Conservation (phyloP, 441 rosid genomes). For the Pelargonium cotyledonis region DNA sequence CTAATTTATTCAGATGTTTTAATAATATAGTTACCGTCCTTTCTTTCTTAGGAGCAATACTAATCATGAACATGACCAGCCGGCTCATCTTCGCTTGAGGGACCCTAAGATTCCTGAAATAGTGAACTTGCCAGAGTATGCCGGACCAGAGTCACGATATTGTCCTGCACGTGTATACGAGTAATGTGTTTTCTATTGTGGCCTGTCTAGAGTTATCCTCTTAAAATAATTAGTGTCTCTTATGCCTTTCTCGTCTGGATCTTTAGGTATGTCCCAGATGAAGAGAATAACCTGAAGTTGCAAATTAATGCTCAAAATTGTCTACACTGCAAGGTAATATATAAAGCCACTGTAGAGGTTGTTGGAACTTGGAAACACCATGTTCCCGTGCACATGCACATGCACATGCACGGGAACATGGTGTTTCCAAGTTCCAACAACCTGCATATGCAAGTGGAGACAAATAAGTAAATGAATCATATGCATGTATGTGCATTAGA, state of each 20-base stretch:
- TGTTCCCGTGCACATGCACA: background rate
- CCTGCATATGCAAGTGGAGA: no score
- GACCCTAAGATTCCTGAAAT: slow-evolving; percentile 59
- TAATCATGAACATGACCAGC: slow-evolving; percentile 89
- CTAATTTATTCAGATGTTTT: background rate
- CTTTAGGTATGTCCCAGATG: slow-evolving; percentile 64
- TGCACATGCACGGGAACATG: no score
- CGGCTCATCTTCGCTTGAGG: slow-evolving; percentile 71
- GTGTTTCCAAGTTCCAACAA: no score
- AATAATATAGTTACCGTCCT: slow-evolving; percentile 11
- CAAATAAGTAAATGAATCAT: no score
- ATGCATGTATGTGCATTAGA: no score
- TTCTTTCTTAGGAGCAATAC: slow-evolving; percentile 77
- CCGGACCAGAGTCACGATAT: slow-evolving; percentile 82
- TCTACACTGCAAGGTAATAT: slow-evolving; percentile 84
- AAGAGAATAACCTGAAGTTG: slow-evolving; percentile 52
- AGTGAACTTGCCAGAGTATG: slow-evolving; percentile 71
- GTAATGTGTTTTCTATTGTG: slow-evolving; percentile 34
- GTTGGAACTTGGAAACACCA: background rate
- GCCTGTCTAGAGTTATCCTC: background rate
- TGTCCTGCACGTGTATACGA: slow-evolving; percentile 98
- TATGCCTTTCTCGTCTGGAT: background rate
- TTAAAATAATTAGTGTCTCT: background rate
- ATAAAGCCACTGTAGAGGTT: background rate
- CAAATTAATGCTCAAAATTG: slow-evolving; percentile 96